phyloP scores from a whole-genome alignment of 495 filamentous ascomycete species.

The Lasiosphaeris hirsuta region DNA sequence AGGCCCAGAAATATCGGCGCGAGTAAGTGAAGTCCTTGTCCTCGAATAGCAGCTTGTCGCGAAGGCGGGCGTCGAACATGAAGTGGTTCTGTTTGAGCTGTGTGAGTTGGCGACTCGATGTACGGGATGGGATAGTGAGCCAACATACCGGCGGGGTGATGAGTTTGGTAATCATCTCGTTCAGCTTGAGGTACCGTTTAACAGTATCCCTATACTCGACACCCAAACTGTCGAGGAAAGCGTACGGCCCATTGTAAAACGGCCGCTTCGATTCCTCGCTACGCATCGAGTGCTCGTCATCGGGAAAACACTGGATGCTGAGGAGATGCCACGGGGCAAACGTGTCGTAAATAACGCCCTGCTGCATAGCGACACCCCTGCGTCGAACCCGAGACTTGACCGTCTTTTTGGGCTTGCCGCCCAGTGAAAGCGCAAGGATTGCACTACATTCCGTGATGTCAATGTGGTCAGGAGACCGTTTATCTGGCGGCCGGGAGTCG shows the following conservation, averaged over 20 bases:
- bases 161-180: slow-evolving; percentile 45
- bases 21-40: slow-evolving; percentile 53
- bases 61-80: slow-evolving; percentile 48
- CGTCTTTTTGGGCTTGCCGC: slow-evolving; percentile 34
- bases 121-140: not conserved
- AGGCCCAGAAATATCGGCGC: slow-evolving; percentile 56
- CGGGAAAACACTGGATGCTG: slow-evolving; percentile 51
- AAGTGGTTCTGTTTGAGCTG: slow-evolving; percentile 37
- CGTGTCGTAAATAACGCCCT: slow-evolving; percentile 45
- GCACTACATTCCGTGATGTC: slow-evolving; percentile 48
- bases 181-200: slow-evolving; percentile 45
- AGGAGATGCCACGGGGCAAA: slow-evolving; percentile 53
- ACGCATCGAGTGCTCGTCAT: slow-evolving; percentile 47
- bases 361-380: slow-evolving; percentile 16
- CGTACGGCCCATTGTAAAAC: slow-evolving; percentile 52
- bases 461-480: slow-evolving; percentile 40
- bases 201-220: slow-evolving; percentile 52
- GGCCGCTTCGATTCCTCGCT: slow-evolving; percentile 42
- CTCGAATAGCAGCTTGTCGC: slow-evolving; percentile 56
- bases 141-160: slow-evolving; percentile 44
- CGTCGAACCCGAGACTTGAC: slow-evolving; percentile 36
- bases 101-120: not conserved
- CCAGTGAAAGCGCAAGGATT: slow-evolving; percentile 46
- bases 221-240: slow-evolving; percentile 48
- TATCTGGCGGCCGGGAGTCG: slow-evolving; percentile 36